Evolutionary conservation across 2,329 filamentous ascomycete species (phyloP).

Genomic region (Monosporascus ibericus): DNA sequence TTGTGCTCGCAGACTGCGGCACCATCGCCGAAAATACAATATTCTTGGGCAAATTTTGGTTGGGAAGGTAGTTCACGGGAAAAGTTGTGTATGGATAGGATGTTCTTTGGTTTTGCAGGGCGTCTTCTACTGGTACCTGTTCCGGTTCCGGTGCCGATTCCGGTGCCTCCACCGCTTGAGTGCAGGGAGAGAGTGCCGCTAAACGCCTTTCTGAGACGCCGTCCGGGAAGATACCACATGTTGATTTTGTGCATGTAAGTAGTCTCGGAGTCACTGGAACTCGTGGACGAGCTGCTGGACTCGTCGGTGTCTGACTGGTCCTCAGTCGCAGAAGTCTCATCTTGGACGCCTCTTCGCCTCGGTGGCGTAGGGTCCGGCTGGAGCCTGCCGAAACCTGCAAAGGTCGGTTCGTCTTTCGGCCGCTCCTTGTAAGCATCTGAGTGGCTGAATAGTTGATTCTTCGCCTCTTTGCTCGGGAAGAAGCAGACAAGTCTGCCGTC

Average conservation of each 20-base stretch:
- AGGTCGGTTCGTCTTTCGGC: conserved; percentile 47
- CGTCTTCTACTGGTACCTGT: conserved; percentile 47
- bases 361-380: conserved; percentile 43
- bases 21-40: conserved; percentile 77
- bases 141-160: conserved; percentile 50
- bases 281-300: conserved; percentile 38
- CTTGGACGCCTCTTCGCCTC: conserved; percentile 38
- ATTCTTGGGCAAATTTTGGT: conserved; percentile 67
- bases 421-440: conserved; percentile 41
- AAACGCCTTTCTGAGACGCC: conserved; percentile 48
- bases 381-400: conserved; percentile 51
- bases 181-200: conserved; percentile 51
- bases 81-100: conserved; percentile 68
- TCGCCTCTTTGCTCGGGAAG: conserved; percentile 63
- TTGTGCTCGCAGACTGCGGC: conserved; percentile 82
- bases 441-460: conserved; percentile 42
- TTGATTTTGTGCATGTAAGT: conserved; percentile 56
- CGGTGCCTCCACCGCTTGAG: conserved; percentile 56
- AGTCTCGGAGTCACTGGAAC: conserved; percentile 55
- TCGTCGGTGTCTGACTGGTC: conserved; percentile 46
- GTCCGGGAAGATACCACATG: conserved; percentile 49
- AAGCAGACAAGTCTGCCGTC: conserved; percentile 61
- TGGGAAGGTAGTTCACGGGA: conserved; percentile 71
- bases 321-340: conserved; percentile 46
- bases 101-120: conserved; percentile 52